Evolutionary conservation across 2,329 filamentous ascomycete species (phyloP).

Genomic region (Diaporthe vexans): DNA sequence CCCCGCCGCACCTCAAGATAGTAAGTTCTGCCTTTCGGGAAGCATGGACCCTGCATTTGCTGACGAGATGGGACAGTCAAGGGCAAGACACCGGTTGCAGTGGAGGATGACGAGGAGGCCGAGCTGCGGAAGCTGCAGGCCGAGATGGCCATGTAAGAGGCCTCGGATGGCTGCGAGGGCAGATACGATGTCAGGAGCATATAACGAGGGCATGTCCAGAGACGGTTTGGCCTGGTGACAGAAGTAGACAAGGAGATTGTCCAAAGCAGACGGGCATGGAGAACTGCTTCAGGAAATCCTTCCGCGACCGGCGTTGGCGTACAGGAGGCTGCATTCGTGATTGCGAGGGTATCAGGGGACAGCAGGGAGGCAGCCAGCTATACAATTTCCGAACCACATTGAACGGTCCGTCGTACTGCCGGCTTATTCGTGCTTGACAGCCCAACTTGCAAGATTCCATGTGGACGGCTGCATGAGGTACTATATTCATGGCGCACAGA

Average conservation of each 20-base stretch:
- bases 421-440: neutral
- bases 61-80: slow-evolving; percentile 56
- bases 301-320: slow-evolving; percentile 40
- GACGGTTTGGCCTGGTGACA: neutral
- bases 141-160: slow-evolving; percentile 91
- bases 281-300: slow-evolving; percentile 15
- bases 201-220: slow-evolving; percentile 1
- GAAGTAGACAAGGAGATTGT: slow-evolving; percentile 5
- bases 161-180: neutral
- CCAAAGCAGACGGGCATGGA: slow-evolving; percentile 13
- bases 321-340: slow-evolving; percentile 37
- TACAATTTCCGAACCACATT: slow-evolving; percentile 36
- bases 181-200: slow-evolving; percentile 1
- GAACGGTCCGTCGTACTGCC: neutral
- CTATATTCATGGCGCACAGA: too few relatives aligned
- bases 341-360: slow-evolving; percentile 17
- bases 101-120: slow-evolving; percentile 96
- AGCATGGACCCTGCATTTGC: neutral
- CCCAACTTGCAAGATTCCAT: neutral
- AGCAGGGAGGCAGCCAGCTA: slow-evolving; percentile 25
- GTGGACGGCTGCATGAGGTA: neutral
- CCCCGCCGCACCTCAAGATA: slow-evolving; percentile 80
- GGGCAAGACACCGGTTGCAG: slow-evolving; percentile 63
- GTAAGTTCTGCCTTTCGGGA: slow-evolving; percentile 68
- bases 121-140: slow-evolving; percentile 94